These are phyloP conservation scores for Phlyctochytrium bullatum DNA, from an alignment of 192 early-diverging fungal genomes.

Conservation along the genomic window DNA sequence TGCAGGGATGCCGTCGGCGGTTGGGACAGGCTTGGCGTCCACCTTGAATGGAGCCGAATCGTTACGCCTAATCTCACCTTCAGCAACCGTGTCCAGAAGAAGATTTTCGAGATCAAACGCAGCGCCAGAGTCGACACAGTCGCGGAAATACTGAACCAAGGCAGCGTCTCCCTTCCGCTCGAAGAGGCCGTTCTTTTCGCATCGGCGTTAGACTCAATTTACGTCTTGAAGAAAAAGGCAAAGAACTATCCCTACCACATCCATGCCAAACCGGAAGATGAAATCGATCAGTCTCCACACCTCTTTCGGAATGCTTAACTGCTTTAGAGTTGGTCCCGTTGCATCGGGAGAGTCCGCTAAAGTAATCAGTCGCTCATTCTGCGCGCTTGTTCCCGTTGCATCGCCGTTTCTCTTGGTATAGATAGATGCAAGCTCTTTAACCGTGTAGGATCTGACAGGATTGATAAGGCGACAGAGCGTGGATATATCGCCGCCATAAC, in stretches of 20 bases:
- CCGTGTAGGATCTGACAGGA: constrained; percentile 45
- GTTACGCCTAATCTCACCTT: not conserved
- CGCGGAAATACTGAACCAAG: constrained; percentile 63
- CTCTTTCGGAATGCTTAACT: constrained; percentile 55
- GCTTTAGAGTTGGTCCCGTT: not conserved
- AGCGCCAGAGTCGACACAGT: constrained; percentile 77
- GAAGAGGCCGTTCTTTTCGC: constrained; percentile 65
- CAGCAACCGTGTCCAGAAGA: constrained; percentile 12
- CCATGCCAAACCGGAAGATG: constrained; percentile 63
- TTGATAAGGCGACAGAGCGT: constrained; percentile 45
- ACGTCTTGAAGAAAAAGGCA: not conserved
- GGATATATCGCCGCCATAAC: constrained; percentile 72
- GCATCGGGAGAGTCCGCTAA: constrained; percentile 1
- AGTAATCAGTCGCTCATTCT: constrained; percentile 7
- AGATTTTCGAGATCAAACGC: constrained; percentile 56
- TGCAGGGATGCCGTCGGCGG: not conserved
- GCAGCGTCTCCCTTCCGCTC: constrained; percentile 57
- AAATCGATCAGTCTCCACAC: constrained; percentile 72
- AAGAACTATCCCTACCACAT: constrained; percentile 52
- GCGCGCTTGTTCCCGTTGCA: constrained; percentile 27
- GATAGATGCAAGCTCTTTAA: constrained; percentile 17
- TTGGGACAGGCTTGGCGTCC: constrained; percentile 9
- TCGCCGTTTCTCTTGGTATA: constrained; percentile 30
- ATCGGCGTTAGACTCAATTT: constrained; percentile 6
- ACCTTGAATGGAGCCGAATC: constrained; percentile 4